Percentiles rank a stretch among this genome's conserved stretches.
These are phyloP conservation scores for Sarocladium kiliense DNA, from an alignment of 2,329 filamentous ascomycete species.

Conservation along the genomic window DNA sequence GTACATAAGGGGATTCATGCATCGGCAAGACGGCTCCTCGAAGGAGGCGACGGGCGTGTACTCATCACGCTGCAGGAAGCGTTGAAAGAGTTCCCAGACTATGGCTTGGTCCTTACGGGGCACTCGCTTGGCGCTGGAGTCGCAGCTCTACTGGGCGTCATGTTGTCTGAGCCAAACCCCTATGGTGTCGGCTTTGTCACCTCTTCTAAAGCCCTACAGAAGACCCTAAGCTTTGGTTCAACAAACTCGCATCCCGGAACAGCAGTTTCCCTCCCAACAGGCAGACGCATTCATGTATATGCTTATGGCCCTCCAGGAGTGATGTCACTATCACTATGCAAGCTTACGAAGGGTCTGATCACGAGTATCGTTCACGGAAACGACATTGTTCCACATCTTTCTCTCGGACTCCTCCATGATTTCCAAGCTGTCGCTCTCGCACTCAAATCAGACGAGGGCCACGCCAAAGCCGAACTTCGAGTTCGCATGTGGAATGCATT, in stretches of 20 bases:
- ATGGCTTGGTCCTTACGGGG: conserved; percentile 64
- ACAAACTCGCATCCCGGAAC: neutral
- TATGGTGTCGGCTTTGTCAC: conserved; percentile 58
- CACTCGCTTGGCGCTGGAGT: conserved; percentile 68
- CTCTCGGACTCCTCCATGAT: conserved; percentile 68
- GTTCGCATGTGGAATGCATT: conserved; percentile 62
- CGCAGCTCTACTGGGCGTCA: conserved; percentile 63
- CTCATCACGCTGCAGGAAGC: conserved; percentile 61
- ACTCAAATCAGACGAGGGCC: conserved; percentile 66
- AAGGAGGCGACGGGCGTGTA: conserved; percentile 62
- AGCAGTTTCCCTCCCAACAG: conserved; percentile 51
- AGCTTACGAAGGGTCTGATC: conserved; percentile 67
- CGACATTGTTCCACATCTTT: conserved; percentile 70
- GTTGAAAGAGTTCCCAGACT: conserved; percentile 60
- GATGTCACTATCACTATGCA: conserved; percentile 64
- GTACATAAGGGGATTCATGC: conserved; percentile 73
- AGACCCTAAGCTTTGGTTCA: neutral
- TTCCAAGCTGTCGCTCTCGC: conserved; percentile 67
- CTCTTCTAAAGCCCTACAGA: conserved; percentile 38
- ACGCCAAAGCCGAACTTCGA: conserved; percentile 62
- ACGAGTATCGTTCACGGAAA: conserved; percentile 69
- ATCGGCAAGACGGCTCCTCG: conserved; percentile 62
- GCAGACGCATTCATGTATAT: conserved; percentile 72
- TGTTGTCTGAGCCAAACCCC: conserved; percentile 60
- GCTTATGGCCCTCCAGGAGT: conserved; percentile 72